Evolutionary conservation across 441 rosid genomes (phyloP), one percentile per base, ranked within the genome.

Genomic region (Syzygium syzygioides): DNA sequence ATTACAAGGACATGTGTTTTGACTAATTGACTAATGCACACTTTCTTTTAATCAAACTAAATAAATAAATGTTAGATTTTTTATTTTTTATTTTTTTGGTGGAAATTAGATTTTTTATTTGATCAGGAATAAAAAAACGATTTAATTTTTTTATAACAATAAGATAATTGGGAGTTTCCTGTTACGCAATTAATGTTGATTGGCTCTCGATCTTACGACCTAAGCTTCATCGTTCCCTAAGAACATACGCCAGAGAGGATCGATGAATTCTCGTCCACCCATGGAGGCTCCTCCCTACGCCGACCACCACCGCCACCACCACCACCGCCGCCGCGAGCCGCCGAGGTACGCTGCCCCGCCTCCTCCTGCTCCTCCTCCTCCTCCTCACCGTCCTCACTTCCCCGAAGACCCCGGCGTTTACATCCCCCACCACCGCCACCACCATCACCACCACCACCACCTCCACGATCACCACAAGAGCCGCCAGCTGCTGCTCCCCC

Each of bases 271-370:
- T 3, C 83, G 83, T 23, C 83, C 83, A 76, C 83, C n/a, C 52
- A 76, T 76, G 83, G 83, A 76, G 98, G 95, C 93, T 90, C 93
- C 93, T 88, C 91, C 71, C 18, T 34, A 32, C 86, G 55, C 28
- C 86, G 86, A 57, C 71, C 89, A 37, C 89, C 86, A 80, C 84
- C 84, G 90, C 91, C 84, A 48, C 54, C 84, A 30, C 54, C 90
- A 90, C 87, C 86, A 86, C 80, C 91, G 86, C 64, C 91, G 66
- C 87, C 86, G 85, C 54, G 86, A 55, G 55, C 79, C 50, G 32
- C 55, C 86, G 41, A 87, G 79, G 85, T 87, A 48, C 79, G 71
- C 89, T 86, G 87, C 41, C 50, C 91, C 86, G 62, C 80, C 93
- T 87, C 87, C 94, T 53, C 79, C 93, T 85, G 89, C 86, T 25